Evolutionary conservation across 352 stramenopile genomes (phyloP).

Genomic region (Phytophthora rubi): DNA sequence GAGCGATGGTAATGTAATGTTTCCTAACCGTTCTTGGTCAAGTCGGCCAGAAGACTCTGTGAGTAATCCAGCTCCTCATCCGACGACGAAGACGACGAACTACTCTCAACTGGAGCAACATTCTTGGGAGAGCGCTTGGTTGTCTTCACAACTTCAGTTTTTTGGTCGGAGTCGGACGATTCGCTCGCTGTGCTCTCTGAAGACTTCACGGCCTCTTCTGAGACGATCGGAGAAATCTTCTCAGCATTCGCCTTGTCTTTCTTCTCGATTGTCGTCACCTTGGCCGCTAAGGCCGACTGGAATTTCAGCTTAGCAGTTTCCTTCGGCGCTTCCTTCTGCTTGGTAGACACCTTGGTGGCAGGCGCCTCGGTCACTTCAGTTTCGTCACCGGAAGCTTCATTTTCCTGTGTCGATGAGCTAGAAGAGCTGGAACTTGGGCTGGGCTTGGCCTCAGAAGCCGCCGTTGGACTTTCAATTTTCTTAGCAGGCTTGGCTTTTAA

Average conservation of each 20-base stretch:
- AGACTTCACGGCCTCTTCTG: slow-evolving; percentile 34
- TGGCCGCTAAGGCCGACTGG: slow-evolving; percentile 49
- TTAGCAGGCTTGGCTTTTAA: slow-evolving; percentile 33
- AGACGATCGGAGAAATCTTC: slow-evolving; percentile 16
- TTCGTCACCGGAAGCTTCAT: slow-evolving; percentile 33
- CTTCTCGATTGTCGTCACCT: slow-evolving; percentile 40
- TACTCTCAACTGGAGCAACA: slow-evolving; percentile 31
- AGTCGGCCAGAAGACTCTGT: slow-evolving; percentile 73
- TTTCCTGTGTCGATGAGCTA: slow-evolving; percentile 17
- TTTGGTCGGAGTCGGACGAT: slow-evolving; percentile 37
- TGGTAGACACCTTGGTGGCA: slow-evolving; percentile 10
- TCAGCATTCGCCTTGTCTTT: slow-evolving; percentile 30
- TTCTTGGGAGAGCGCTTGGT: slow-evolving; percentile 29
- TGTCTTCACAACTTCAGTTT: slow-evolving; percentile 14
- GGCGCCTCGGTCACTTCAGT: slow-evolving; percentile 32
- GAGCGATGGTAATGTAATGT: slow-evolving; percentile 5
- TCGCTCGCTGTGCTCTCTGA: slow-evolving; percentile 31
- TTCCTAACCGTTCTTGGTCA: slow-evolving; percentile 71
- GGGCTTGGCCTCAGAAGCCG: slow-evolving; percentile 11
- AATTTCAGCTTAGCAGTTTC: slow-evolving; percentile 37
- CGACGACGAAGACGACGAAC: slow-evolving; percentile 41
- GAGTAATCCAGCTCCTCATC: slow-evolving; percentile 78
- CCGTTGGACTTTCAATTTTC: slow-evolving; percentile 13
- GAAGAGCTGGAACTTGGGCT: slow-evolving; percentile 22
- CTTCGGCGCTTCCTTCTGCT: slow-evolving; percentile 7